Evolutionary conservation across 306 rosid species (phyloP).

Genomic region (Castanospermum australe): DNA sequence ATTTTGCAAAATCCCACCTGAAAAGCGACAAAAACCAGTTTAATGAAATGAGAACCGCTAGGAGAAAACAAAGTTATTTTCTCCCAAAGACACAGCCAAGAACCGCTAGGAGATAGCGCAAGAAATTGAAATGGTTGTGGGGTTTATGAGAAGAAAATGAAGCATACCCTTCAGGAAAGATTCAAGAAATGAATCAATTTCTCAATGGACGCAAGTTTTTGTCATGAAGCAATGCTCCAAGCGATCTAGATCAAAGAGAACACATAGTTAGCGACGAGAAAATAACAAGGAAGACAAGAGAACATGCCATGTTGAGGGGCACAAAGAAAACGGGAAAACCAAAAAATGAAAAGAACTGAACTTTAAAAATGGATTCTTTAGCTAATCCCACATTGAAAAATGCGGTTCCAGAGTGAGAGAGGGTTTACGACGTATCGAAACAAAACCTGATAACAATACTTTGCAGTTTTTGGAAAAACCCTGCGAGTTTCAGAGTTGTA

Average conservation of each 20-base stretch:
- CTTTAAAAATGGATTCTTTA: slow-evolving; percentile 13
- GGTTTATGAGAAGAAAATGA: slow-evolving; percentile 11
- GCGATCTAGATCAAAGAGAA: slow-evolving; percentile 32
- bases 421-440: neutral
- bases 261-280: neutral
- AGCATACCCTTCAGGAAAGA: slow-evolving; percentile 39
- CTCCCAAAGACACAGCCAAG: too few species aligned
- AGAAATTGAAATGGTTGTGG: neutral
- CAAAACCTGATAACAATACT: neutral
- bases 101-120: neutral
- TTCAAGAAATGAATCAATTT: slow-evolving; percentile 50
- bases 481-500: neutral
- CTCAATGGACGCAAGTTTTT: slow-evolving; percentile 28
- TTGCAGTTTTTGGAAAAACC: neutral
- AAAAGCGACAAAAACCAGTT: slow-evolving; percentile 12
- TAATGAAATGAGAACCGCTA: neutral
- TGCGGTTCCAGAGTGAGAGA: neutral
- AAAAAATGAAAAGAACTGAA: neutral
- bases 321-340: neutral
- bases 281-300: neutral
- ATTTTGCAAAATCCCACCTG: slow-evolving; percentile 43
- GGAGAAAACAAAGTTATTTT: too few species aligned
- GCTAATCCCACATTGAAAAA: neutral
- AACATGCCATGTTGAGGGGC: neutral
- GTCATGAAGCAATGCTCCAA: slow-evolving; percentile 21